Evolutionary conservation across 768 basidiomycete species (phyloP).

Genomic region (Termitomyces titanicus): DNA sequence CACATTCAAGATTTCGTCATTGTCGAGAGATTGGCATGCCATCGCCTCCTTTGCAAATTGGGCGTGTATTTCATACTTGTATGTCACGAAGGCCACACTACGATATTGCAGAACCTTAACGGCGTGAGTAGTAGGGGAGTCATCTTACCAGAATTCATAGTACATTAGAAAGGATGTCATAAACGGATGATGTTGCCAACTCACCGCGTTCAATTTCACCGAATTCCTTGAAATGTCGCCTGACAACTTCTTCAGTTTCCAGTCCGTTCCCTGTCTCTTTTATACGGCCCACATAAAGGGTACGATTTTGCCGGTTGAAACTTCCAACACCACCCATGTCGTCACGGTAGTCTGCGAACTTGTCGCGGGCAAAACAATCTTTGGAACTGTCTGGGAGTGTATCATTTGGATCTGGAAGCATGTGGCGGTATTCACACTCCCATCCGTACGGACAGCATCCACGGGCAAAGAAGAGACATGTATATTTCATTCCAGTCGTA

Average conservation of each 20-base stretch:
- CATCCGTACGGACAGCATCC: conserved; percentile 98
- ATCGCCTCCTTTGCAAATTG: conserved; percentile 99
- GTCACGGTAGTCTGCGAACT: conserved; percentile 95
- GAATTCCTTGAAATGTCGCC: conserved; percentile 93
- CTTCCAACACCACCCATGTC: conserved; percentile 99
- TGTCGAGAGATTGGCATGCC: conserved; percentile 97
- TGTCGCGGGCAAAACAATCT: conserved; percentile 96
- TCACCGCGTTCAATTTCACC: conserved; percentile 88
- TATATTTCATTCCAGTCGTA: conserved; percentile 88
- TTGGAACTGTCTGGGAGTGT: conserved; percentile 86
- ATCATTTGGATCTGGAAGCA: conserved; percentile 68
- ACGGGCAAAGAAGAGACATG: conserved; percentile 91
- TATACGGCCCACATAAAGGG: conserved; percentile 91
- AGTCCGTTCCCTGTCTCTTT: conserved; percentile 84
- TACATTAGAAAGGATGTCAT: neutral
- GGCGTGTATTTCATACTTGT: conserved; percentile 78
- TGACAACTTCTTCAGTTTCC: conserved; percentile 90
- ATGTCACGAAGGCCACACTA: conserved; percentile 96
- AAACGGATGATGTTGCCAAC: conserved; percentile 25
- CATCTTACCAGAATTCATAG: conserved; percentile 10
- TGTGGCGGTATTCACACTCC: conserved; percentile 97
- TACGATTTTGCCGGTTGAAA: conserved; percentile 91
- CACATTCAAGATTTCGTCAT: conserved; percentile 96
- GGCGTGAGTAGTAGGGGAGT: conserved; percentile 30
- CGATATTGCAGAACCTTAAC: conserved; percentile 93